Evolutionary conservation across 148 eudicot genomes (phyloP).

Genomic region (Chenopodium berlandieri): DNA sequence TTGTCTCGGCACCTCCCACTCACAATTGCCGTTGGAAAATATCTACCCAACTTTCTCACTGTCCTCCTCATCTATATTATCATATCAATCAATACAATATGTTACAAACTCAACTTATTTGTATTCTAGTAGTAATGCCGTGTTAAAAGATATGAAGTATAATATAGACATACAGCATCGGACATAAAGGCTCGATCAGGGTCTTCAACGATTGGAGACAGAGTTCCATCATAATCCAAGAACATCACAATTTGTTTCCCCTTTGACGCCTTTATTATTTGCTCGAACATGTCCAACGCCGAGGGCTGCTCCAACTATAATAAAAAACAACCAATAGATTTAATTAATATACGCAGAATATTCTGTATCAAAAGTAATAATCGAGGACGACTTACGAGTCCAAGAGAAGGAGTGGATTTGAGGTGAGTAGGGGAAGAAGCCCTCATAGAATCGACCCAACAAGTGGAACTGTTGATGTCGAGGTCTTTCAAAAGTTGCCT

Average conservation of each 20-base stretch:
- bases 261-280: conserved; percentile 71
- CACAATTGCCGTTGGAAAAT: conserved; percentile 90
- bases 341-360: no score
- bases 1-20: conserved; percentile 93
- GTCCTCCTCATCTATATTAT: conserved; percentile 73
- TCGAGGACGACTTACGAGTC: conserved; percentile 32
- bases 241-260: conserved; percentile 88
- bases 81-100: no score
- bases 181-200: conserved; percentile 91
- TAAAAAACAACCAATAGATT: no score
- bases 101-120: no score
- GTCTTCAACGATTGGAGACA: conserved; percentile 84
- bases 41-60: conserved; percentile 68
- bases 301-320: conserved; percentile 36
- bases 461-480: conserved; percentile 45
- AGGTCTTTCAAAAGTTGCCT: conserved; percentile 52
- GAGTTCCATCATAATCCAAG: conserved; percentile 84
- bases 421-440: conserved; percentile 79
- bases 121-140: no score
- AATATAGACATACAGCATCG: conserved; percentile 40
- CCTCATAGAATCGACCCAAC: conserved; percentile 85
- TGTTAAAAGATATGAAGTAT: no score
- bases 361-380: no score
- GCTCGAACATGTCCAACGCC: conserved; percentile 77
- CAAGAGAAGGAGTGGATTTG: conserved; percentile 36